Evolutionary conservation across 106 monocot species (phyloP).

Genomic region (Xerophyta viscosa): DNA sequence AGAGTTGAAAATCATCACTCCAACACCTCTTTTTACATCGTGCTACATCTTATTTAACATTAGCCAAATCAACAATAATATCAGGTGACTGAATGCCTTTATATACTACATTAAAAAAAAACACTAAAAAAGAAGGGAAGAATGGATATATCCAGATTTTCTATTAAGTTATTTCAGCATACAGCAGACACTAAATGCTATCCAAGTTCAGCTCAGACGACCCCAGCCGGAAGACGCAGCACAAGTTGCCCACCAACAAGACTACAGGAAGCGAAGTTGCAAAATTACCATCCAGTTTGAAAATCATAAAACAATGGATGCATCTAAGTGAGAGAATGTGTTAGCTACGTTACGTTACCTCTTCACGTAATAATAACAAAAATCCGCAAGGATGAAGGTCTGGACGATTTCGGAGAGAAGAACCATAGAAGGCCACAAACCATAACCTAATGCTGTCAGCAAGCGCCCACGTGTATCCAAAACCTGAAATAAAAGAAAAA

Average conservation of each 20-base stretch:
- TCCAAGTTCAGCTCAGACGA: slow-evolving; percentile 28
- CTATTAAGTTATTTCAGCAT: slow-evolving; percentile 7
- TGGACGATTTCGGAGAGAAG: slow-evolving; percentile 86
- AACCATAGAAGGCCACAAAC: slow-evolving; percentile 87
- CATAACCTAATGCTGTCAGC: slow-evolving; percentile 78
- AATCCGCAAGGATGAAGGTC: slow-evolving; percentile 92
- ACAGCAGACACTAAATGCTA: background rate
- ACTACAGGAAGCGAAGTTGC: slow-evolving; percentile 24
- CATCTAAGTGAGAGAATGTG: background rate
- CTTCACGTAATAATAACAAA: slow-evolving; percentile 89
- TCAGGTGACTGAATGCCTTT: too few relatives aligned
- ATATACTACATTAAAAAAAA: too few relatives aligned
- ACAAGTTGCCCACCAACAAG: slow-evolving; percentile 72
- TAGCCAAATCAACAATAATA: too few relatives aligned
- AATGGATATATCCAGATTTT: slow-evolving; percentile 3
- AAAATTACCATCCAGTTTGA: background rate
- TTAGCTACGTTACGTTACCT: slow-evolving; percentile 51
- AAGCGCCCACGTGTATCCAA: slow-evolving; percentile 77
- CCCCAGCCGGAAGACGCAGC: slow-evolving; percentile 71
- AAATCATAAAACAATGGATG: too few relatives aligned
- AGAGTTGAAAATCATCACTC: too few relatives aligned
- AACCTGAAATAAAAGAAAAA: slow-evolving; percentile 28
- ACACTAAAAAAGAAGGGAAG: too few relatives aligned
- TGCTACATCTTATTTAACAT: too few relatives aligned
- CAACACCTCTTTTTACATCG: too few relatives aligned